phyloP scores from a whole-genome alignment of 176 grass and related monocot genomes.

The Typha latifolia region DNA sequence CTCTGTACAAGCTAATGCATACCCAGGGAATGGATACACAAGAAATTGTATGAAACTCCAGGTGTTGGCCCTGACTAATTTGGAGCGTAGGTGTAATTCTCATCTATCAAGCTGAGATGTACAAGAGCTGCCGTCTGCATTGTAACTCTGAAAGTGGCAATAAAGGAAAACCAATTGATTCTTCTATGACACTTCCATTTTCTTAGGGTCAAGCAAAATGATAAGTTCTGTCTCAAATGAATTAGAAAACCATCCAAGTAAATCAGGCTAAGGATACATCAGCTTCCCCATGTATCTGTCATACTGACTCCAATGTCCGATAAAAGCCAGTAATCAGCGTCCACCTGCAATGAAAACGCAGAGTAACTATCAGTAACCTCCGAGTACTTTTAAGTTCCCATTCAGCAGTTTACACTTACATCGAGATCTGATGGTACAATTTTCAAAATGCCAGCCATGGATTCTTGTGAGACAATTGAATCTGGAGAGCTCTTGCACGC shows the following conservation, averaged over 20 bases:
- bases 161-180: no score
- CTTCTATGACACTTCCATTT: background rate
- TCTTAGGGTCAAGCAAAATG: background rate
- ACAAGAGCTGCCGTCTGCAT: no score
- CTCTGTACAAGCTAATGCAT: background rate
- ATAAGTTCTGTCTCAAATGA: background rate
- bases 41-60: no score
- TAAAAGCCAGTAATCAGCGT: slow-evolving; percentile 81
- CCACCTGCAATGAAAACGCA: slow-evolving; percentile 43
- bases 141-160: no score
- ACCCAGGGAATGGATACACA: no score
- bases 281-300: slow-evolving; percentile 58
- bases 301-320: slow-evolving; percentile 41
- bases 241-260: background rate
- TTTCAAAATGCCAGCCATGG: slow-evolving; percentile 42
- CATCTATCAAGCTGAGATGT: no score
- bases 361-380: background rate
- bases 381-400: background rate
- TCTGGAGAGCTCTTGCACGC: slow-evolving; percentile 22
- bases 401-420: slow-evolving; percentile 26
- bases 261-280: slow-evolving; percentile 27
- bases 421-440: slow-evolving; percentile 49
- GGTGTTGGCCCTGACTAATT: no score
- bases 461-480: slow-evolving; percentile 38
- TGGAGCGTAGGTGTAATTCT: no score